Conservation (phyloP, 768 basidiomycete species). For the Boletus rubescentipes region DNA sequence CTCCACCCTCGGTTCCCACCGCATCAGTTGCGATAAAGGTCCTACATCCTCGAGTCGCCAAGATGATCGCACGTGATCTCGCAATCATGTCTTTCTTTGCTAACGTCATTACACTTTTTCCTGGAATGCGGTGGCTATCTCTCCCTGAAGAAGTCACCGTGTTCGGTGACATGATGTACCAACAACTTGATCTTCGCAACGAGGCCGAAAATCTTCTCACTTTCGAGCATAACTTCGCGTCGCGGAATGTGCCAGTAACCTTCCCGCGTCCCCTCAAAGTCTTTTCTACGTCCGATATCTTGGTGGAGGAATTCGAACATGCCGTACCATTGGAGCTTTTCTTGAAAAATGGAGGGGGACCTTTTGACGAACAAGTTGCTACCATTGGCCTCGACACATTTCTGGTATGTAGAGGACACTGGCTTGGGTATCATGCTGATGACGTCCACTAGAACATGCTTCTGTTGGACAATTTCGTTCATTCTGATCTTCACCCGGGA, state of each 20-base stretch:
- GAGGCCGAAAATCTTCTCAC: slow-evolving; percentile 85
- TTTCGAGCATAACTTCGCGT: slow-evolving; percentile 86
- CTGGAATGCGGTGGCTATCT: slow-evolving; percentile 96
- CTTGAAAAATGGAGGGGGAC: slow-evolving; percentile 86
- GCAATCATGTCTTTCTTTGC: slow-evolving; percentile 96
- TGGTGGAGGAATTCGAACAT: slow-evolving; percentile 93
- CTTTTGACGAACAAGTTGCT: slow-evolving; percentile 86
- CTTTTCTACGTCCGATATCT: slow-evolving; percentile 78
- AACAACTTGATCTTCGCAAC: slow-evolving; percentile 86
- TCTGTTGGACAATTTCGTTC: slow-evolving; percentile 95
- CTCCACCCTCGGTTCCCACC: slow-evolving; percentile 72
- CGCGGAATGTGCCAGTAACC: slow-evolving; percentile 75
- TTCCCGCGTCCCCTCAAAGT: slow-evolving; percentile 86
- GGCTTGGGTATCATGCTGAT: slow-evolving; percentile 1
- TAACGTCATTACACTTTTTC: slow-evolving; percentile 68
- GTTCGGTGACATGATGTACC: slow-evolving; percentile 96
- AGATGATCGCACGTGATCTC: slow-evolving; percentile 85
- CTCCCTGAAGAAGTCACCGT: slow-evolving; percentile 93
- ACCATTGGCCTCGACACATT: slow-evolving; percentile 95
- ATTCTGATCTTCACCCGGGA: slow-evolving; percentile 87
- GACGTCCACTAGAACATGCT: slow-evolving; percentile 80
- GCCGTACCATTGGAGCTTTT: slow-evolving; percentile 89
- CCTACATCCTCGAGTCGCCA: slow-evolving; percentile 82
- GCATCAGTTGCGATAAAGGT: slow-evolving; percentile 95
- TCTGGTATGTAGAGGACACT: slow-evolving; percentile 53